These are phyloP conservation scores for Amanita pallidorosea DNA, from an alignment of 768 basidiomycete species.

Conservation along the genomic window DNA sequence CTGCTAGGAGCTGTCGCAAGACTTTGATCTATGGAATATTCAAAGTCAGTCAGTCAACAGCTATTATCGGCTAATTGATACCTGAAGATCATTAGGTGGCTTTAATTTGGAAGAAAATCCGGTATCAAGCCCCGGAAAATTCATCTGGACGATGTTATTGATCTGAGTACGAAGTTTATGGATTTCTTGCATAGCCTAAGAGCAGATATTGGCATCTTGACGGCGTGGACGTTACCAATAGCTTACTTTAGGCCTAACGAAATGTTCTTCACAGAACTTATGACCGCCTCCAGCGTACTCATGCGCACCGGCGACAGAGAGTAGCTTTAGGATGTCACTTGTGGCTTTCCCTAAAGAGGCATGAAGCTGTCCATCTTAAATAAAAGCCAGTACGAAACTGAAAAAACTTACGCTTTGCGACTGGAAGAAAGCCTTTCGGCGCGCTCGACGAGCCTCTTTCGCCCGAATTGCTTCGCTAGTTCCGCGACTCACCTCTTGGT, in stretches of 20 bases:
- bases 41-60: conserved; percentile 5
- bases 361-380: conserved; percentile 43
- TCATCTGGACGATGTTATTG: conserved; percentile 69
- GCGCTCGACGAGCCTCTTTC: conserved; percentile 47
- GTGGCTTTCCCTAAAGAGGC: conserved; percentile 65
- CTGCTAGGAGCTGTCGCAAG: conserved; percentile 75
- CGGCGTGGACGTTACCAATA: background rate
- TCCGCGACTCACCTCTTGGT: conserved; percentile 31
- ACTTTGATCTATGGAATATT: conserved; percentile 62
- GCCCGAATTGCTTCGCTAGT: conserved; percentile 33
- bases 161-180: conserved; percentile 91
- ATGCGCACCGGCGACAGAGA: conserved; percentile 95
- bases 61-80: conserved; percentile 16
- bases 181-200: conserved; percentile 92
- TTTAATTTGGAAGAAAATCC: conserved; percentile 53
- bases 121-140: conserved; percentile 55
- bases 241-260: conserved; percentile 77
- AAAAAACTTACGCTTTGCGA: conserved; percentile 52
- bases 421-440: conserved; percentile 73
- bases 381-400: background rate
- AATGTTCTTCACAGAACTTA: conserved; percentile 80
- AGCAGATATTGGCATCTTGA: background rate
- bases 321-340: conserved; percentile 79
- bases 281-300: conserved; percentile 80
- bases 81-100: conserved; percentile 77